phyloP scores from a whole-genome alignment of 2,329 filamentous ascomycete genomes.

The Rutstroemia sp. region DNA sequence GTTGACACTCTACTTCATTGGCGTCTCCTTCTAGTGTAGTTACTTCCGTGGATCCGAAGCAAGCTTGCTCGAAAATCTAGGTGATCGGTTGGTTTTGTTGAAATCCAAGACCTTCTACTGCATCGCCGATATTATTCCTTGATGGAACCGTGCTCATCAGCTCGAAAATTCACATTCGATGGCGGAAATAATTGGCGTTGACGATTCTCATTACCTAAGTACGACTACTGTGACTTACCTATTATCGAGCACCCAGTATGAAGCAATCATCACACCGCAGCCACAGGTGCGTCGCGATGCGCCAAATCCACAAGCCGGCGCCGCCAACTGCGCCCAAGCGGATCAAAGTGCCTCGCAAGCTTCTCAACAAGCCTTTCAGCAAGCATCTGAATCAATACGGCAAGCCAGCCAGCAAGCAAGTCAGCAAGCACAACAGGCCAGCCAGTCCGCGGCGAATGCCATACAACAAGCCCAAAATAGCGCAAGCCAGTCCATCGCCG shows the following conservation, averaged over 20 bases:
- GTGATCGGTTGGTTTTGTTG: no score
- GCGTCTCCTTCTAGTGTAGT: no score
- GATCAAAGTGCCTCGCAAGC: slow-evolving; percentile 21
- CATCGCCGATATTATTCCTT: no score
- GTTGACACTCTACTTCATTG: no score
- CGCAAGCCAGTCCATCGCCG: slow-evolving; percentile 20
- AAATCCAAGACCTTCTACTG: no score
- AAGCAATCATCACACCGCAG: slow-evolving; percentile 19
- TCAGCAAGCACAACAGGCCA: slow-evolving; percentile 20
- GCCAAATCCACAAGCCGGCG: slow-evolving; percentile 17
- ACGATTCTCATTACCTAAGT: not conserved
- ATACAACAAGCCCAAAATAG: slow-evolving; percentile 14
- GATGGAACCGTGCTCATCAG: no score
- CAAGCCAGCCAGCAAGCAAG: slow-evolving; percentile 21
- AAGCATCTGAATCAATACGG: slow-evolving; percentile 18
- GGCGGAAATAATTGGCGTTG: not conserved
- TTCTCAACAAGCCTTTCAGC: slow-evolving; percentile 18
- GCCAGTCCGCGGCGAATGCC: slow-evolving; percentile 18
- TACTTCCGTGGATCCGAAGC: no score
- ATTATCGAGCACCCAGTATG: not conserved
- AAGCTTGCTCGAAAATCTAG: no score
- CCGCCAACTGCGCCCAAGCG: slow-evolving; percentile 15
- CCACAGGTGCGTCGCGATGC: slow-evolving; percentile 22
- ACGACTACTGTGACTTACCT: not conserved
- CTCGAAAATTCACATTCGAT: no score